Conservation (phyloP, 2,329 filamentous ascomycete genomes). For the Penicillium sp. region DNA sequence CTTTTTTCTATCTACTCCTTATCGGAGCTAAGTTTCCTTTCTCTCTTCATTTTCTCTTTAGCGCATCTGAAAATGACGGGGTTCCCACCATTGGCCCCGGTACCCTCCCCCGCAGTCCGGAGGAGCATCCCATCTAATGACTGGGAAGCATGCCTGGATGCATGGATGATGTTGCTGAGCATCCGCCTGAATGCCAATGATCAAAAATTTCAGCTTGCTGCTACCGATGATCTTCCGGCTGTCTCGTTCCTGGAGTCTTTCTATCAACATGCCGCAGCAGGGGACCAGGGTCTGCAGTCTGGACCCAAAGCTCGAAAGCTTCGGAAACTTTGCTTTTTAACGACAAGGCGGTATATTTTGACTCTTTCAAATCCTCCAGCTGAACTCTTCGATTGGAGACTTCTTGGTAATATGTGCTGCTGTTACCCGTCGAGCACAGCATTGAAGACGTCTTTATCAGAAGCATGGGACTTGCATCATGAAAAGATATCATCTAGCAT, state of each 20-base stretch:
- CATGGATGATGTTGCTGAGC: constrained; percentile 70
- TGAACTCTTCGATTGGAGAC: constrained; percentile 62
- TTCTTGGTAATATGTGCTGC: constrained; percentile 68
- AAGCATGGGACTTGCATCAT: constrained; percentile 45
- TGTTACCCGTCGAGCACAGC: constrained; percentile 66
- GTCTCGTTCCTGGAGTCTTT: constrained; percentile 67
- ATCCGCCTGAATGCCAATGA: constrained; percentile 63
- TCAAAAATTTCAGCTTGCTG: constrained; percentile 54
- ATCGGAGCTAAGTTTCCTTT: neutral
- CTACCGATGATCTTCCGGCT: constrained; percentile 60
- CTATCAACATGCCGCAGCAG: constrained; percentile 53
- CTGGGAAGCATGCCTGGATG: constrained; percentile 75
- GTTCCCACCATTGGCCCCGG: constrained; percentile 73
- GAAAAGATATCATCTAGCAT: constrained; percentile 36
- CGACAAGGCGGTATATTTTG: constrained; percentile 61
- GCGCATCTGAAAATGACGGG: constrained; percentile 35
- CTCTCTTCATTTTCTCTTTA: constrained; percentile 2
- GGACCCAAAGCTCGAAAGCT: constrained; percentile 51
- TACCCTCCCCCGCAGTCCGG: constrained; percentile 69
- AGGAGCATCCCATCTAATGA: constrained; percentile 66
- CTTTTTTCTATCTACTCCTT: neutral
- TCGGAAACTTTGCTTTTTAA: constrained; percentile 63
- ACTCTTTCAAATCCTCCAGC: constrained; percentile 47
- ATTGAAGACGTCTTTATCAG: constrained; percentile 53
- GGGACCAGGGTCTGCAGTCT: constrained; percentile 30